These are phyloP conservation scores for Xylaria longipes DNA, from an alignment of 495 filamentous ascomycete genomes.

Conservation along the genomic window DNA sequence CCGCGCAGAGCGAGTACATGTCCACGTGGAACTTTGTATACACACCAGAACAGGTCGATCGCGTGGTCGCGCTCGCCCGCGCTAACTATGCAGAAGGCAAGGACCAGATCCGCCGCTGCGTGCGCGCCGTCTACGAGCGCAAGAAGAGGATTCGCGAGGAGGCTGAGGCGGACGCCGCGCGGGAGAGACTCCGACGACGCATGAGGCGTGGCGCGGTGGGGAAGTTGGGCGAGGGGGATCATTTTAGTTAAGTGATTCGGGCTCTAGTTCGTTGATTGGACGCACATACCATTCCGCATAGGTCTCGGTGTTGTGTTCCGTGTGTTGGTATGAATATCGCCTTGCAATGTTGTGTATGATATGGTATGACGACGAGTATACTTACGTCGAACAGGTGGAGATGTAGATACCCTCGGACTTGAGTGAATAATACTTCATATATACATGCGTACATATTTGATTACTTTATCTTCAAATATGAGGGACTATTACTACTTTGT, in stretches of 20 bases:
- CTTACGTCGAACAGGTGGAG: not conserved
- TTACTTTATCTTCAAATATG: not conserved
- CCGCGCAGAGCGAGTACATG: conserved; percentile 80
- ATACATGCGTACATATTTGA: not conserved
- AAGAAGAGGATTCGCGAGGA: conserved; percentile 75
- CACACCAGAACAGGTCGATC: conserved; percentile 83
- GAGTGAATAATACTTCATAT: not conserved
- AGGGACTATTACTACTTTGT: not conserved
- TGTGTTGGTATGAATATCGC: not conserved
- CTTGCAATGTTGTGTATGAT: not conserved
- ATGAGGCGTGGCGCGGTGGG: conserved; percentile 50
- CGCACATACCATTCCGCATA: not conserved
- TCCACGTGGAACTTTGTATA: conserved; percentile 98
- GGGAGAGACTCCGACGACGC: conserved; percentile 53
- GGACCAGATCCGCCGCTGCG: conserved; percentile 73
- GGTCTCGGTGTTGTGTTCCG: not conserved
- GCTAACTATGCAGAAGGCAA: conserved; percentile 86
- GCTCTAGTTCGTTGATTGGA: not conserved
- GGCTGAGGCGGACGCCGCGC: conserved; percentile 57
- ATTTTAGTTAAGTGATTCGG: conserved; percentile 49
- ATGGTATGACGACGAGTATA: not conserved
- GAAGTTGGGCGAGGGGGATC: conserved; percentile 54
- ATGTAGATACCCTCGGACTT: not conserved
- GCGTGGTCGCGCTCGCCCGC: conserved; percentile 77
- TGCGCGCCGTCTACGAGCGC: conserved; percentile 92